These are phyloP conservation scores for Protomyces pachydermus DNA, from an alignment of 1,139 yeast species.

Conservation along the genomic window DNA sequence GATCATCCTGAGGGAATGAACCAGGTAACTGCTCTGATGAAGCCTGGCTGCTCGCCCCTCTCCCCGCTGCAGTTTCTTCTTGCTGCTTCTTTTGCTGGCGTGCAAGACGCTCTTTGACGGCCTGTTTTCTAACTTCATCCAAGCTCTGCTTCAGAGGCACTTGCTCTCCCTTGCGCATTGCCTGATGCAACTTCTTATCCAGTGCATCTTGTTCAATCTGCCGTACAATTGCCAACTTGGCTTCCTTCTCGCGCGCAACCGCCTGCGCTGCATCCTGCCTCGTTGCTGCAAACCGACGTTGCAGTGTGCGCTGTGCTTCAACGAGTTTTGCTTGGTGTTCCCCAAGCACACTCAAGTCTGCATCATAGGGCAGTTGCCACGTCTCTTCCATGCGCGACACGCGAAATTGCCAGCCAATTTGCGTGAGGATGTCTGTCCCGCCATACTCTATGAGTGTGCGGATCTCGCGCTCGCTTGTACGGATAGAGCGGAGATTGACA, in stretches of 20 bases:
- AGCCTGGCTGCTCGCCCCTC: background rate
- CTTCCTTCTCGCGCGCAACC: constrained; percentile 12
- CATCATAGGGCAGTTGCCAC: constrained; percentile 20
- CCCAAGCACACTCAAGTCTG: constrained; percentile 1
- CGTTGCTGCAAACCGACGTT: background rate
- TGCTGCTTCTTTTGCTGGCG: background rate
- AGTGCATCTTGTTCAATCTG: constrained; percentile 22
- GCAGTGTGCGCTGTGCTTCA: constrained; percentile 8
- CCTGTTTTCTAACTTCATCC: constrained; percentile 20
- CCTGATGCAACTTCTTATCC: constrained; percentile 13
- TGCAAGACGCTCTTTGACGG: constrained; percentile 17
- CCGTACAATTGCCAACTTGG: constrained; percentile 15
- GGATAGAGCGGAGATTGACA: constrained; percentile 7
- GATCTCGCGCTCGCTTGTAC: constrained; percentile 12
- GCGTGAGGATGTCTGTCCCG: constrained; percentile 19
- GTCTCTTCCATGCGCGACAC: constrained; percentile 21
- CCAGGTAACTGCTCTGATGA: background rate
- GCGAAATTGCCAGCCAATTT: constrained; percentile 17
- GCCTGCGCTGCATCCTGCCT: constrained; percentile 1
- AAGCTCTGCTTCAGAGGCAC: constrained; percentile 9
- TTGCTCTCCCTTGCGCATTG: constrained; percentile 13
- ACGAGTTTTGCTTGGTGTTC: constrained; percentile 1
- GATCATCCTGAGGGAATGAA: constrained; percentile 6
- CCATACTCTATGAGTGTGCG: constrained; percentile 15
- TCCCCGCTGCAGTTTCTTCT: background rate